phyloP scores from a whole-genome alignment of 1,139 yeast species.

The Pichia sp. region DNA sequence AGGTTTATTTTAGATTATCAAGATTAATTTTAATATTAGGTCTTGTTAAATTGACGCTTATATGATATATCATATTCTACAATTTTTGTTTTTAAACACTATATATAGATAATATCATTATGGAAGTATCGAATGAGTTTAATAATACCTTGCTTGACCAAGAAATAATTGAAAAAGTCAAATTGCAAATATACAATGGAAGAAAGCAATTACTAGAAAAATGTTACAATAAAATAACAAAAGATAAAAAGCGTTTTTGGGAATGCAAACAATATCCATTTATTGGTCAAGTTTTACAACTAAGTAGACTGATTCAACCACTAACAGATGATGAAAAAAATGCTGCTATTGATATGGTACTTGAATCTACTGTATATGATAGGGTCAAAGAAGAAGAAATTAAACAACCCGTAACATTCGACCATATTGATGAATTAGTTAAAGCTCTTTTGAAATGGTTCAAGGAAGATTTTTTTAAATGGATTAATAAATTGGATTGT shows the following conservation, averaged over 20 bases:
- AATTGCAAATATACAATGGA: slow-evolving; percentile 1
- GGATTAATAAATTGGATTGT: slow-evolving; percentile 77
- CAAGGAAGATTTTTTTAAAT: slow-evolving; percentile 70
- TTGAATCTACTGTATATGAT: slow-evolving; percentile 35
- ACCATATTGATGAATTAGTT: slow-evolving; percentile 67
- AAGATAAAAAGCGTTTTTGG: not conserved
- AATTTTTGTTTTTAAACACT: no score
- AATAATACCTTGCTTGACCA: not conserved
- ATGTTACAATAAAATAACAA: not conserved
- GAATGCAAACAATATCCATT: slow-evolving; percentile 3
- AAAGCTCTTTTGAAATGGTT: slow-evolving; percentile 67
- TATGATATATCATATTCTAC: no score
- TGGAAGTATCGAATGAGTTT: not conserved
- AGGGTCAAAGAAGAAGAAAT: slow-evolving; percentile 30
- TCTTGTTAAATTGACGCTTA: no score
- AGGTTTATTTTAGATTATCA: no score
- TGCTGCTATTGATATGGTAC: slow-evolving; percentile 34
- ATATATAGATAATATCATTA: no score
- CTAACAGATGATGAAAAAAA: slow-evolving; percentile 16
- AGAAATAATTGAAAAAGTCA: not conserved
- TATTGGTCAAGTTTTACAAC: slow-evolving; percentile 1
- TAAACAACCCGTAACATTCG: slow-evolving; percentile 30
- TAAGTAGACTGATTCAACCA: not conserved
- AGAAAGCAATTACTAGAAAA: not conserved
- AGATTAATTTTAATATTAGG: no score